Conservation (phyloP, 768 basidiomycete species). For the Cyclocybe cylindracea region DNA sequence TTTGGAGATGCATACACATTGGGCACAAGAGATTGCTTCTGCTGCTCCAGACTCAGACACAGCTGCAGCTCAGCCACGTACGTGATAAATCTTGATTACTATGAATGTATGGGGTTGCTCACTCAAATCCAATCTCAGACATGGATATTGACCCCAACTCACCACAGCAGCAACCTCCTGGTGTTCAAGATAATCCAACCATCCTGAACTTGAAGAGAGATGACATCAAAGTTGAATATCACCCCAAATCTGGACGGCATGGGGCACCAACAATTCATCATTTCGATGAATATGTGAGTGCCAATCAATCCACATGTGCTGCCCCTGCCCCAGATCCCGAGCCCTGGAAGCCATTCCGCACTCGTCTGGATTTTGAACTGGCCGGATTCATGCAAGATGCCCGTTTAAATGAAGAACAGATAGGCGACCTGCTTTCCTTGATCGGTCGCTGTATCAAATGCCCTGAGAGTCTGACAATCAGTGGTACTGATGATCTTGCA, state of each 20-base stretch:
- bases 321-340: neutral
- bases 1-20: too few relatives aligned
- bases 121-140: too few relatives aligned
- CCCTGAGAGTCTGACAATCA: constrained; percentile 15
- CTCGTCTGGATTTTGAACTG: constrained; percentile 26
- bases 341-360: constrained; percentile 28
- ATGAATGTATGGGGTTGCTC: too few relatives aligned
- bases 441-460: constrained; percentile 9
- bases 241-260: constrained; percentile 5
- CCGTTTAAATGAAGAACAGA: constrained; percentile 17
- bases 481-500: constrained; percentile 16
- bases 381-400: constrained; percentile 23
- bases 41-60: too few relatives aligned
- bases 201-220: too few relatives aligned
- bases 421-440: constrained; percentile 18
- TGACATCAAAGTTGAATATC: constrained; percentile 12
- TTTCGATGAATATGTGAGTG: constrained; percentile 3
- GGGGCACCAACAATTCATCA: neutral
- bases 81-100: too few relatives aligned
- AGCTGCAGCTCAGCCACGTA: too few relatives aligned
- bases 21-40: too few relatives aligned
- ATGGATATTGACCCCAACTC: too few relatives aligned
- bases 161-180: too few relatives aligned
- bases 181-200: too few relatives aligned
- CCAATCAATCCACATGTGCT: too few relatives aligned